Conservation (phyloP, 2,329 filamentous ascomycete genomes). For the Apiospora pterosperma region DNA sequence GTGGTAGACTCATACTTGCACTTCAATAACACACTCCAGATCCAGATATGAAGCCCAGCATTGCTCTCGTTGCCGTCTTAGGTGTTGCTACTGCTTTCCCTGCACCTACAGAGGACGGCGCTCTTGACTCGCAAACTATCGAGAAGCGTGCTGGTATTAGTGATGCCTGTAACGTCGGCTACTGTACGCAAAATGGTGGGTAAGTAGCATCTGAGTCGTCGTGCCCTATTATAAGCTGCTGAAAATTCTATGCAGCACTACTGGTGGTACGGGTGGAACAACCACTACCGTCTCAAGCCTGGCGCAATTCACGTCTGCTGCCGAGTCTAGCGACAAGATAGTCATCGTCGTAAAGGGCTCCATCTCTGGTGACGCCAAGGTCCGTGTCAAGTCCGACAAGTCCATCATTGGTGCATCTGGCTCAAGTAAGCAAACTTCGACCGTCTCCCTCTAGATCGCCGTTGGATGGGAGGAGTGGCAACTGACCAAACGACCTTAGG, state of each 20-base stretch:
- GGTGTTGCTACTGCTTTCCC: constrained; percentile 16
- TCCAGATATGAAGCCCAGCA: constrained; percentile 18
- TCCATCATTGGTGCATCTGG: constrained; percentile 43
- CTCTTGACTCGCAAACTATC: constrained; percentile 14
- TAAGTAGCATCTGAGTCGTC: not conserved
- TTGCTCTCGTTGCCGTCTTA: constrained; percentile 15
- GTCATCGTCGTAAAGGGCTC: constrained; percentile 44
- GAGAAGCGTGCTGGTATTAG: constrained; percentile 19
- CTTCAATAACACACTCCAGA: not conserved
- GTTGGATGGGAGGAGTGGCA: not conserved
- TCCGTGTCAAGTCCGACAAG: constrained; percentile 46
- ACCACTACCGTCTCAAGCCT: constrained; percentile 53
- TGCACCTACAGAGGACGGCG: constrained; percentile 15
- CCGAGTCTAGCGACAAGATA: constrained; percentile 39
- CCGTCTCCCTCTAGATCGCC: no score
- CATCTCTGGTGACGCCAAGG: constrained; percentile 39
- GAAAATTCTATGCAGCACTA: constrained; percentile 33
- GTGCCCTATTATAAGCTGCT: not conserved
- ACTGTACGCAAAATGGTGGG: constrained; percentile 17
- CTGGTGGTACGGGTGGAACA: constrained; percentile 50
- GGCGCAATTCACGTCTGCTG: constrained; percentile 46
- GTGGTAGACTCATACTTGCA: not conserved
- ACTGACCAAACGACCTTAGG: constrained; percentile 13
- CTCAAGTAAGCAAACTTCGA: constrained; percentile 24
- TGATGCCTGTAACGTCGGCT: constrained; percentile 18